A percentile compares a stretch with the other conserved stretches of the same genome.
Conservation (phyloP, 495 filamentous ascomycete genomes). For the Xylaria telfairii region DNA sequence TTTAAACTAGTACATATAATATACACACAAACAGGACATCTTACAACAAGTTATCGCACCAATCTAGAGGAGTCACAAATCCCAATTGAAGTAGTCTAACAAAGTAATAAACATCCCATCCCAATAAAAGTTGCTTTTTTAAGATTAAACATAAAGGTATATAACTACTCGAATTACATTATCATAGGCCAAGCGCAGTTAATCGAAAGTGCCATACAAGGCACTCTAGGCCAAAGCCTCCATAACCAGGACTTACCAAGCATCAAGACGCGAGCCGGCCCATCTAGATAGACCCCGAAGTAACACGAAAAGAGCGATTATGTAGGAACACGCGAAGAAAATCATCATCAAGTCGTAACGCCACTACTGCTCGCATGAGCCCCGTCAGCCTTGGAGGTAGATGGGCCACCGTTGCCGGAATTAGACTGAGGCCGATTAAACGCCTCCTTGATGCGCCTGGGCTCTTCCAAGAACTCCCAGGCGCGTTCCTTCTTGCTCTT, state of each 20-base stretch:
- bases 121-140: not conserved
- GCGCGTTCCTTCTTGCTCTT: slow-evolving; percentile 53
- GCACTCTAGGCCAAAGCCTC: not conserved
- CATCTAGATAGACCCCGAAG: not conserved
- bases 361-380: not conserved
- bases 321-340: not conserved
- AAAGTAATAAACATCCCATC: not conserved
- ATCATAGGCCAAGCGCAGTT: not conserved
- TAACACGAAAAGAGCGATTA: not conserved
- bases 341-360: not conserved
- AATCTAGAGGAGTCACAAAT: not conserved
- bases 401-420: not conserved
- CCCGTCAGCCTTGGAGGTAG: slow-evolving; percentile 4
- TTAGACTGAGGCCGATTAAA: not conserved
- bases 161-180: slow-evolving; percentile 5
- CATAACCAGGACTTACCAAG: not conserved
- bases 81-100: not conserved
- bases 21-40: too few relatives aligned
- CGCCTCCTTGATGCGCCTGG: slow-evolving; percentile 39
- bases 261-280: slow-evolving; percentile 7
- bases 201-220: not conserved
- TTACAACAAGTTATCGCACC: not conserved
- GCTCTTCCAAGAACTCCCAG: slow-evolving; percentile 51
- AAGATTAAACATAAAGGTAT: slow-evolving; percentile 1
- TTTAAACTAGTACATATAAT: too few relatives aligned